These are phyloP conservation scores for Picea sitchensis DNA, from an alignment of 75 land plant species.

Conservation along the genomic window DNA sequence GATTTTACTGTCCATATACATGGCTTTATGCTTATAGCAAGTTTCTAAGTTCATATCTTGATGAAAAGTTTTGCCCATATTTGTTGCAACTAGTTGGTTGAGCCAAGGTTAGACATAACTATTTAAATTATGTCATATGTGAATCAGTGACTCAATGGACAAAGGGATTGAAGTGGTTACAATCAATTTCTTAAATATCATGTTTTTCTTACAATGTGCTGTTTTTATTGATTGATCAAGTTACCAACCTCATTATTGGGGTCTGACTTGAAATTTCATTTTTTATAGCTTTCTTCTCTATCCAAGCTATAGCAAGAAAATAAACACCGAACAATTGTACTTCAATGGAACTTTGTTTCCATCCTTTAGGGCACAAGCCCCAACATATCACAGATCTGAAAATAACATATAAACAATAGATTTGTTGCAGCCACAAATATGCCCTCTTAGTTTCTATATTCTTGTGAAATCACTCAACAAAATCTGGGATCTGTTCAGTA, in stretches of 20 bases:
- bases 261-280: not conserved
- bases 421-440: too few species aligned
- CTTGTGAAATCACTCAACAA: too few species aligned
- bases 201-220: not conserved
- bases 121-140: not conserved
- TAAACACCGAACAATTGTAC: too few species aligned
- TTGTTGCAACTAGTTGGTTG: not conserved
- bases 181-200: not conserved
- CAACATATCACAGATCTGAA: too few species aligned
- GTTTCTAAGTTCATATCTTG: not conserved
- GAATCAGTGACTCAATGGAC: not conserved
- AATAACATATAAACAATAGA: too few species aligned
- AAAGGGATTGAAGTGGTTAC: not conserved
- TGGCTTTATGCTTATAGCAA: not conserved
- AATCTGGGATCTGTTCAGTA: too few species aligned
- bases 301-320: too few species aligned
- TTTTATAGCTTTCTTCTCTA: too few species aligned
- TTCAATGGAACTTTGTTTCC: not conserved
- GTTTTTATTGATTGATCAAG: not conserved
- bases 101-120: not conserved
- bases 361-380: not conserved
- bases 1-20: not conserved
- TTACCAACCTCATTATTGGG: not conserved
- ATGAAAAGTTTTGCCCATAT: not conserved
- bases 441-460: too few species aligned